Evolutionary conservation across 2,329 filamentous ascomycete species (phyloP), one percentile per base, ranked within the genome.

Genomic region (Fusarium nodosum): DNA sequence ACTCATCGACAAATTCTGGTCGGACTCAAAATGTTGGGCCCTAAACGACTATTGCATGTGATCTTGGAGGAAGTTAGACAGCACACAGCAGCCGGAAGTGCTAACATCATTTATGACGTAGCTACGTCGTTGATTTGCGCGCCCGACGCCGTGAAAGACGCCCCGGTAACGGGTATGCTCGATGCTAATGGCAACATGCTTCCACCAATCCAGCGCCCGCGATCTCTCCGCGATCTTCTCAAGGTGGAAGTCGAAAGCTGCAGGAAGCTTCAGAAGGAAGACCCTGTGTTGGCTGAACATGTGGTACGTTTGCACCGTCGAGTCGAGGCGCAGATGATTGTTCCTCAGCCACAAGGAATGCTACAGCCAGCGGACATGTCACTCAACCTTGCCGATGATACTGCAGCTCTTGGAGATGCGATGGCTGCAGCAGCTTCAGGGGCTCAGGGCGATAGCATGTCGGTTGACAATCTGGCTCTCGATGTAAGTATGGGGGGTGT

Each of bases 1-100:
- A 92, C 90, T 0, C 91, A 94, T 75, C 88, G 90, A 7, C 90
- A 92, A 68, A 81, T 93, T 4, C 84, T 92, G 11, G 84, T 86
- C 0, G 88, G 86, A 0, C 78, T 88, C 36, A 85, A 86, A 57
- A 81, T 92, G 33, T 79, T 91, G 1, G 91, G 91, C 1, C 86
- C 90, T 0, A 86, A 83, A 60, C 82, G 84, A 7, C 80, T 93
- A 0, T 78, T 95, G 1, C 78, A 83, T 3, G 79, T 88, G 8
- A 86, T 95, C 24, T 75, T 93, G 13, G 88, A 93, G 10, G 91
- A 94, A 70, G 79, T 93, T 9, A 88, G 87, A 70, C 79, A 86
- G 20, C 88, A 91, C 66, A 87, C 86, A 0, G 86, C 89, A 31
- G 77, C 83, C 1, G 87, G 87, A 7, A 88, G 86, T 67, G 87